Base-by-base conservation (phyloP, 805 yeast species). In the Candida multigemmis region DNA sequence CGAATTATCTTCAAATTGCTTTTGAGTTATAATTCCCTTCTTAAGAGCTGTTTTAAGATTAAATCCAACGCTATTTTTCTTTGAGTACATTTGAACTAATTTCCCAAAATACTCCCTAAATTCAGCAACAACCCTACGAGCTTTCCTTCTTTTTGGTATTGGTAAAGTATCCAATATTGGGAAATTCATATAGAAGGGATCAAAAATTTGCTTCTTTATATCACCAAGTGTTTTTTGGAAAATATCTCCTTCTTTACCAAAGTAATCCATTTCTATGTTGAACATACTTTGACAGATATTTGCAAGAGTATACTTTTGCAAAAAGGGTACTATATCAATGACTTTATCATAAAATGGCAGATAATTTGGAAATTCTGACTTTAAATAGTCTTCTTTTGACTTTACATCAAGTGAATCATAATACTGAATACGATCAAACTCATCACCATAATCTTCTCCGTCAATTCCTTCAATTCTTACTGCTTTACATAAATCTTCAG, bases 141-240 rank as follows among this genome's bases (percentile, higher is more conserved):
- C 74, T 12, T 38, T 51, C 4, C 39, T 27, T 32, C 80, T 50
- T 13, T 67, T 53, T 2, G 70, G 68, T 8, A 73, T 53, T 0
- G 74, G 74, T 2, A 71, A 38, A 5, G 30, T 39, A 33, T 74
- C 80, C 20, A 73, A 49, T 24, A 56, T 45, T n/a, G 80, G 78
- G 40, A 74, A 74, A 27, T 64, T 66, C 49, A 74, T 44, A 35
- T 50, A 73, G 16, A 72, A 41, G 2, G 78, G 77, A 23, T 64
- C 58, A 38, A 74, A 74, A 3, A 74, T 71, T 33, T 71, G 71
- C 30, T 48, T 49, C 41, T 74, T 73, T 10, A 73, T 63, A 20
- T 36, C 41, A 16, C 50, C 56, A n/a, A 73, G 39, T 16, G 50
- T 53, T 11, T 44, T 35, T 32, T 68, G 71, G 3, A 71, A 31